Conservation (phyloP, 805 yeast species). For the Saccharomycopsis microspora region DNA sequence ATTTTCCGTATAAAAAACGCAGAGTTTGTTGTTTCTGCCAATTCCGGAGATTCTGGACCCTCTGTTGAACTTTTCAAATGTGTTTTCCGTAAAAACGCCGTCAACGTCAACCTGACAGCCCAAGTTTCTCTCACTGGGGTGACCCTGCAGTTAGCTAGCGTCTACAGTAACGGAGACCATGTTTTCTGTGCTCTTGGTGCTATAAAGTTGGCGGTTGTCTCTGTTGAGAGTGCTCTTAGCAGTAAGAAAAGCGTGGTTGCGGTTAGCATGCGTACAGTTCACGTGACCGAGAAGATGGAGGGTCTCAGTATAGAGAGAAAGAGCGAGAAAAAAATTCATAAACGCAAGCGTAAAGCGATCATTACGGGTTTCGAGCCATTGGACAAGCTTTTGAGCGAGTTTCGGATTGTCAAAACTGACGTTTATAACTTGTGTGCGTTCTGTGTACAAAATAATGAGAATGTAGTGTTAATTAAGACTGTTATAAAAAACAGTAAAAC, state of each 20-base stretch:
- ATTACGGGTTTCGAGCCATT: slow-evolving; percentile 1
- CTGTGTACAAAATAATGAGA: slow-evolving; percentile 4
- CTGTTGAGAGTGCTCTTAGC: not conserved
- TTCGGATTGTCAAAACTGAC: not conserved
- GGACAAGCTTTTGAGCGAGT: slow-evolving; percentile 6
- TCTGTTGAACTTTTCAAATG: slow-evolving; percentile 11
- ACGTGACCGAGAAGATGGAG: not conserved
- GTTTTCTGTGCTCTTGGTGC: no score
- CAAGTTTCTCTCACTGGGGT: no score
- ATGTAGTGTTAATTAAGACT: slow-evolving; percentile 7
- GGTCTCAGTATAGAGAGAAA: not conserved
- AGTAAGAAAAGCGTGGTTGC: not conserved
- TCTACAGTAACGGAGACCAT: no score
- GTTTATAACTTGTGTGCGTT: slow-evolving; percentile 3
- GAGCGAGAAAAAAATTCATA: not conserved
- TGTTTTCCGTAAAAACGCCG: slow-evolving; percentile 11
- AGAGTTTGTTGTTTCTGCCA: slow-evolving; percentile 5
- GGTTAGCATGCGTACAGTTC: not conserved
- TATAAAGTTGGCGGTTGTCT: not conserved
- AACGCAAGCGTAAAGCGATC: slow-evolving; percentile 4
- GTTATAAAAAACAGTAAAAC: slow-evolving; percentile 8
- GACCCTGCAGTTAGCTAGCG: no score
- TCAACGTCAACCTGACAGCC: slow-evolving; percentile 2
- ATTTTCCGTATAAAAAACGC: slow-evolving; percentile 6
- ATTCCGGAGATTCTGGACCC: not conserved